phyloP scores from a whole-genome alignment of 495 filamentous ascomycete genomes.

The Penicillium fimorum region DNA sequence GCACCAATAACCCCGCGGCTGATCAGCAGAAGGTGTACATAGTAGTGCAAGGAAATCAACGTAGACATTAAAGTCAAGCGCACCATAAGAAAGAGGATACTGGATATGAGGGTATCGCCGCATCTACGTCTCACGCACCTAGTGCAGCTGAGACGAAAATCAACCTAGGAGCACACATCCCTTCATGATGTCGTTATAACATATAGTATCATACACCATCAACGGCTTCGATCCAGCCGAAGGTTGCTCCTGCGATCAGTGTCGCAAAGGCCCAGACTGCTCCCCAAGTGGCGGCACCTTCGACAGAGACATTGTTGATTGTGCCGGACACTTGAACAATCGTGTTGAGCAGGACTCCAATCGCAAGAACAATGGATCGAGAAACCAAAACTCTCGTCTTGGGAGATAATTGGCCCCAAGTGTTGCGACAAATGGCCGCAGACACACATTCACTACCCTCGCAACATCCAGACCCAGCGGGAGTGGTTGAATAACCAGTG shows the following conservation, averaged over 20 bases:
- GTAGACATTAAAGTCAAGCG: neutral
- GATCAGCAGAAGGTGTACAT: slow-evolving; percentile 3
- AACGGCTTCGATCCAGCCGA: slow-evolving; percentile 59
- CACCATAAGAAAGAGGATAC: neutral
- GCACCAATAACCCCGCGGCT: neutral
- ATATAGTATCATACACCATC: slow-evolving; percentile 37
- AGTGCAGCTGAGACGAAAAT: slow-evolving; percentile 9
- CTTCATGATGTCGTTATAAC: neutral
- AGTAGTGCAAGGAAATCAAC: neutral
- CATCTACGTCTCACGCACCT: slow-evolving; percentile 1
- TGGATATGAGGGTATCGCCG: neutral
- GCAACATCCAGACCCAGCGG: slow-evolving; percentile 56
- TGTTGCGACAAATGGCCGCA: slow-evolving; percentile 52
- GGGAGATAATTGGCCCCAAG: slow-evolving; percentile 54
- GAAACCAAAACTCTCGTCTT: slow-evolving; percentile 63
- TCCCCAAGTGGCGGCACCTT: slow-evolving; percentile 68
- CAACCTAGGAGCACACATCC: neutral
- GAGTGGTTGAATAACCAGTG: slow-evolving; percentile 41
- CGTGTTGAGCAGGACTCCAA: slow-evolving; percentile 59
- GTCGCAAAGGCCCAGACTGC: slow-evolving; percentile 66
- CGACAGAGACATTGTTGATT: slow-evolving; percentile 62
- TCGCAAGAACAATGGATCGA: slow-evolving; percentile 60
- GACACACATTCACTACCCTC: slow-evolving; percentile 55
- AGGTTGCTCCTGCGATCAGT: slow-evolving; percentile 54
- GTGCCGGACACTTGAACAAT: slow-evolving; percentile 60